Conservation (phyloP, 176 grass and related monocot species). For the Aegilops sharonensis region DNA sequence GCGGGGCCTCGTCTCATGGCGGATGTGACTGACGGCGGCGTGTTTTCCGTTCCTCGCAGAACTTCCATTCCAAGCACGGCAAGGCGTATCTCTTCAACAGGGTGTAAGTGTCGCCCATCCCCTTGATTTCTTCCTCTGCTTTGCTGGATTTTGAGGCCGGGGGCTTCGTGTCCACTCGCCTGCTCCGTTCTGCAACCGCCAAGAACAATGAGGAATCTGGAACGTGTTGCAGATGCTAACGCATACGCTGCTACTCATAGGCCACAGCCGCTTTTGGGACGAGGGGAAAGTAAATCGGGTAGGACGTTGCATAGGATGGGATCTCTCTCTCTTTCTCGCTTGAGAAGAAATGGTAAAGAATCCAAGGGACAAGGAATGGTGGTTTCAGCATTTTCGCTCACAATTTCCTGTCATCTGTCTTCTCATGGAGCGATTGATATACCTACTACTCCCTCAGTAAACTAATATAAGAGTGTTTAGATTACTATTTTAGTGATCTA, state of each 20-base stretch:
- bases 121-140: background rate
- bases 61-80: slow-evolving; percentile 85
- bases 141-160: background rate
- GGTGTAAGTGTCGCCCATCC: slow-evolving; percentile 56
- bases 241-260: background rate
- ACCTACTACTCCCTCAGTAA: too few species aligned
- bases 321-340: background rate
- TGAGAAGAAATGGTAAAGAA: slow-evolving; percentile 4
- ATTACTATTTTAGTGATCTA: too few species aligned
- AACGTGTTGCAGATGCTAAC: background rate
- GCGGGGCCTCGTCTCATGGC: background rate
- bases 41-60: slow-evolving; percentile 46
- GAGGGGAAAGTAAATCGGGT: background rate
- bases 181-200: background rate
- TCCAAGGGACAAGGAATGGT: background rate
- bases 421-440: background rate
- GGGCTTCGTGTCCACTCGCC: background rate
- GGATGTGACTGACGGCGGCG: background rate
- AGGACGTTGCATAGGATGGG: background rate
- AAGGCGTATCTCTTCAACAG: slow-evolving; percentile 95
- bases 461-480: too few species aligned
- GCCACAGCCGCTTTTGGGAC: background rate
- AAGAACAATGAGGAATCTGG: background rate
- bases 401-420: background rate
- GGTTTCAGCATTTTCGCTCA: background rate